Evolutionary conservation across 352 stramenopile species (phyloP).

Genomic region (Phytophthora pinifolia): DNA sequence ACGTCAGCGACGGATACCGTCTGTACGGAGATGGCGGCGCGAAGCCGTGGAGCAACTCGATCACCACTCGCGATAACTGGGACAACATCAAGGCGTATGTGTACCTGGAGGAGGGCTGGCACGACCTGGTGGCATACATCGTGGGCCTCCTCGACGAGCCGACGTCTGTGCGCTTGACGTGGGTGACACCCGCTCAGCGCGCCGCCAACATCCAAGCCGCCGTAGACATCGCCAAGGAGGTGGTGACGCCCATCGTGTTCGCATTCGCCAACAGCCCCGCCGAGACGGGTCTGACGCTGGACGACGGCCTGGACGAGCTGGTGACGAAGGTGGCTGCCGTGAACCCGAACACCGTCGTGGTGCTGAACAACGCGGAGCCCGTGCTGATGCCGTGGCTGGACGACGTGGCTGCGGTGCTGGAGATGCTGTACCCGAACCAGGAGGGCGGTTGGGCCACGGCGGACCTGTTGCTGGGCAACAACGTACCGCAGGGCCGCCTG

Average conservation of each 20-base stretch:
- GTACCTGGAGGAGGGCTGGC: conserved; percentile 31
- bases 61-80: conserved; percentile 34
- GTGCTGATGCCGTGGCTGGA: conserved; percentile 35
- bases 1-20: conserved; percentile 26
- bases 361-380: conserved; percentile 34
- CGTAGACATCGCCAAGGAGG: conserved; percentile 32
- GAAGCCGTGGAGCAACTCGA: conserved; percentile 36
- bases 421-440: conserved; percentile 41
- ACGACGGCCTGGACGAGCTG: conserved; percentile 32
- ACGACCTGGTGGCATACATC: conserved; percentile 28
- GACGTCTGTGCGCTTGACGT: conserved; percentile 30
- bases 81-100: conserved; percentile 36
- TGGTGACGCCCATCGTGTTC: conserved; percentile 34
- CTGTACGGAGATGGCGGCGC: conserved; percentile 27
- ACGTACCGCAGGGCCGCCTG: conserved; percentile 30
- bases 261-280: conserved; percentile 34
- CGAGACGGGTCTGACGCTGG: conserved; percentile 24
- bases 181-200: conserved; percentile 32
- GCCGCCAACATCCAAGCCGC: conserved; percentile 33
- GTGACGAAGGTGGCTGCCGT: conserved; percentile 27
- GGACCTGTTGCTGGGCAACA: conserved; percentile 32
- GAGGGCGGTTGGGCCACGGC: conserved; percentile 36
- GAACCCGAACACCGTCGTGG: conserved; percentile 39
- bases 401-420: conserved; percentile 31
- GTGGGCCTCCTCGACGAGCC: conserved; percentile 30